Evolutionary conservation across 345 rosid species (phyloP).

Genomic region (Brassica napus): DNA sequence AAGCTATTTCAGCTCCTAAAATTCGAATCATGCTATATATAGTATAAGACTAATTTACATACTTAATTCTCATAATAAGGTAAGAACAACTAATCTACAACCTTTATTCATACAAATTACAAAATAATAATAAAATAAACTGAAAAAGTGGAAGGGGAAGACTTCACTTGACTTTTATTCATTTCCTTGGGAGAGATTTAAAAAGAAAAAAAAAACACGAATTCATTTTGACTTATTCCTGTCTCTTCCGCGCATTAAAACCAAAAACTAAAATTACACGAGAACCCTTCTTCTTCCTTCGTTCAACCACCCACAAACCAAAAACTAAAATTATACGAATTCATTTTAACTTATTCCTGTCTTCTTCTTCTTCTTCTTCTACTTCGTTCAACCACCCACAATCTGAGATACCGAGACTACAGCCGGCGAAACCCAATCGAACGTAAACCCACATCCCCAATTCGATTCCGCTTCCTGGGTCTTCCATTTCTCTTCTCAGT

Average conservation of each 20-base stretch:
- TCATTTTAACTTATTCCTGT: no score
- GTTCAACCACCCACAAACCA: not conserved
- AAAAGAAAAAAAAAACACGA: not conserved
- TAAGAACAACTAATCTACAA: not conserved
- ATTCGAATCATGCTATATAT: not conserved
- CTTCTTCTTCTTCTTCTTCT: slow-evolving; percentile 20
- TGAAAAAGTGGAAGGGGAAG: not conserved
- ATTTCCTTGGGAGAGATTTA: not conserved
- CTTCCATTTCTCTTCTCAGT: not conserved
- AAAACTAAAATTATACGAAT: no score
- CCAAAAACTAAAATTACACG: not conserved
- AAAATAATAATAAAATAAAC: not conserved
- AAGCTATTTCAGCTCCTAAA: not conserved
- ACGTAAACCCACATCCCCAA: not conserved
- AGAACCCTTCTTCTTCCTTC: slow-evolving; percentile 20
- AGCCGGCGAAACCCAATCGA: not conserved
- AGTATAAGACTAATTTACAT: not conserved
- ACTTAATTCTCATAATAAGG: not conserved
- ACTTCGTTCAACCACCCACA: not conserved
- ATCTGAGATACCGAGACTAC: slow-evolving; percentile 2
- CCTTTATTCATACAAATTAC: not conserved
- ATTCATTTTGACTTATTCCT: not conserved
- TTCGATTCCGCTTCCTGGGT: no score
- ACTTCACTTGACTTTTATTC: not conserved
- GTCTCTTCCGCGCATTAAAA: not conserved